Evolutionary conservation across 129 eudicot species (phyloP).

Genomic region (Tagetes patula): DNA sequence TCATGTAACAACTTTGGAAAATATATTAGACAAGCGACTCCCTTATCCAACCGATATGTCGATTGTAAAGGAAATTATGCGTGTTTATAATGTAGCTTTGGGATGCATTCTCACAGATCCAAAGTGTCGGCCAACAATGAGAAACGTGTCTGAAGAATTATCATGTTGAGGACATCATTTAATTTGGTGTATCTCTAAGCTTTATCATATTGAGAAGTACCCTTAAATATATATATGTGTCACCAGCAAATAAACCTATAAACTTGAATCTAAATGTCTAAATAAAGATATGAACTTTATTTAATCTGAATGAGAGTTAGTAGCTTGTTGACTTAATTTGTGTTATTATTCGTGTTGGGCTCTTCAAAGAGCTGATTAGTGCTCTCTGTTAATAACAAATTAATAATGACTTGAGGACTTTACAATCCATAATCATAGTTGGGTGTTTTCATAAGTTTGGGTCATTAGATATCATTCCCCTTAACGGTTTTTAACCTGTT

Average conservation of each 20-base stretch:
- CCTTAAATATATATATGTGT: neutral
- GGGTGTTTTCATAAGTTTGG: neutral
- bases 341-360: too few relatives aligned
- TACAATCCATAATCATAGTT: neutral
- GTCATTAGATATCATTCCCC: neutral
- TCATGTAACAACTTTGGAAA: constrained; percentile 4
- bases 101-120: constrained; percentile 17
- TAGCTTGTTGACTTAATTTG: too few relatives aligned
- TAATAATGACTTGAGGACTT: neutral
- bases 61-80: constrained; percentile 18
- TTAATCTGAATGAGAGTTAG: too few relatives aligned
- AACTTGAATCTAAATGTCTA: too few relatives aligned
- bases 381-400: too few relatives aligned
- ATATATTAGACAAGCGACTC: constrained; percentile 32
- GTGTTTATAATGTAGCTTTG: constrained; percentile 18
- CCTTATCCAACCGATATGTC: constrained; percentile 20
- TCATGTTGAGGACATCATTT: neutral
- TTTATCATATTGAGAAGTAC: neutral
- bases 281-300: too few relatives aligned
- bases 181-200: neutral
- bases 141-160: constrained; percentile 17
- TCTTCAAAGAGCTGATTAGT: too few relatives aligned
- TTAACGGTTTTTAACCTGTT: neutral
- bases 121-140: constrained; percentile 25
- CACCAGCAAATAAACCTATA: neutral